Base-by-base conservation (phyloP, 129 eudicot species). In the Escallonia herrerae region DNA sequence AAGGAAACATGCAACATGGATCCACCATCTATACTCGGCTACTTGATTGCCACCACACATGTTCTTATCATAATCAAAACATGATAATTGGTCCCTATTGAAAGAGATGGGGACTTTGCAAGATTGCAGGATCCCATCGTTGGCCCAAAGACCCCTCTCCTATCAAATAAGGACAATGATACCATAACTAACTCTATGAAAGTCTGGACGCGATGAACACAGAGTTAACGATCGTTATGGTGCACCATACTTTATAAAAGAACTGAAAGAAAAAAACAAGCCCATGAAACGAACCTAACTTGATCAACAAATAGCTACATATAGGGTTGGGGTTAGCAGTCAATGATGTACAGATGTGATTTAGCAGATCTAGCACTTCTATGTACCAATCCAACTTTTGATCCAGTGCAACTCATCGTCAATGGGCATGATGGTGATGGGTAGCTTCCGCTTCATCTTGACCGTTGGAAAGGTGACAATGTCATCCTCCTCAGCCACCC, bases 381-480 rank as follows among this genome's bases (percentile, higher is more conserved):
- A 22, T 22, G 33, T 1, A 22, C 33, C 1, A 22, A 22, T 22
- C 33, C 1, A 22, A 22, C 33, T 22, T 22, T 22, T 22, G 33
- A 22, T 22, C 1, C 33, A 22, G 33, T 22, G 33, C 33, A 22
- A 22, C 33, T 57, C 46, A 60, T 65, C 73, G 33, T 50, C 61
- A 54, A 75, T 54, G 40, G 90, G 95, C 59, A 59, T 73, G 75
- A 85, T 76, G 53, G 78, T 74, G 75, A 93, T 80, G 14, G 98
- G 98, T 43, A 93, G 75, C 78, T 82, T 85, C 43, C 85, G 62
- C 83, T 75, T 93, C 84, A 86, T 88, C 74, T 82, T 86, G 52
- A 93, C 98, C 0, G 95, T 86, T 39, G 98, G 98, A 59, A 93
- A 93, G 63, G 87, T 85, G 43, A 88, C 80, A 42, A 93, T 83